A percentile compares a stretch with the other conserved stretches of the same genome.
Evolutionary conservation across 768 basidiomycete species (phyloP).

Genomic region (Podaxis sp.): DNA sequence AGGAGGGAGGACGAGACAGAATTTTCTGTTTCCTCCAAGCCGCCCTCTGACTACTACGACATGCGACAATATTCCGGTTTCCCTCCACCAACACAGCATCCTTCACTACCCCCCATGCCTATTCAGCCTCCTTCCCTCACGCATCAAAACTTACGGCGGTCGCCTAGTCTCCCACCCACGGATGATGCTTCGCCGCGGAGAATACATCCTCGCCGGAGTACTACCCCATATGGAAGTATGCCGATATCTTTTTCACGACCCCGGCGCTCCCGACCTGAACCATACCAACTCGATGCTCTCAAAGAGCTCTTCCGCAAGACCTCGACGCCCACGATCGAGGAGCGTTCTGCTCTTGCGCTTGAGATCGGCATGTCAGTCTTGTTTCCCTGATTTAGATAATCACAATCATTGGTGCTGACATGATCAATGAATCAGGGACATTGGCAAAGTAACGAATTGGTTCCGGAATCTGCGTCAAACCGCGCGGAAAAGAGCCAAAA

Average conservation of each 20-base stretch:
- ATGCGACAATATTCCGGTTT: slow-evolving; percentile 45
- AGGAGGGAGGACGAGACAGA: slow-evolving; percentile 57
- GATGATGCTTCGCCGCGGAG: slow-evolving; percentile 39
- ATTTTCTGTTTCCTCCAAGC: slow-evolving; percentile 27
- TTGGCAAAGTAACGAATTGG: slow-evolving; percentile 87
- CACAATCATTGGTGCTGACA: slow-evolving; percentile 16
- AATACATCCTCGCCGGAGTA: slow-evolving; percentile 37
- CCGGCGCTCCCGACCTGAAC: slow-evolving; percentile 76
- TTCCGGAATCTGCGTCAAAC: slow-evolving; percentile 84
- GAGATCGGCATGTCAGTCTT: slow-evolving; percentile 74
- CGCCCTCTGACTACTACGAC: slow-evolving; percentile 33
- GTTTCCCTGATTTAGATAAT: slow-evolving; percentile 17
- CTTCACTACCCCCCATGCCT: slow-evolving; percentile 30
- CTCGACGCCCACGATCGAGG: slow-evolving; percentile 75
- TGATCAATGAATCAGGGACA: slow-evolving; percentile 50
- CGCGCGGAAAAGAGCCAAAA: slow-evolving; percentile 69
- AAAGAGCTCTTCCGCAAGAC: slow-evolving; percentile 70
- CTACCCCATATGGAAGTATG: slow-evolving; percentile 45
- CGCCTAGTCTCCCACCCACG: slow-evolving; percentile 38
- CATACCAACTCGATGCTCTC: slow-evolving; percentile 73
- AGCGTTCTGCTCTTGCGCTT: slow-evolving; percentile 68
- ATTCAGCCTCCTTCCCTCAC: slow-evolving; percentile 27
- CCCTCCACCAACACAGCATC: slow-evolving; percentile 44
- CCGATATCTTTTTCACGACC: slow-evolving; percentile 48
- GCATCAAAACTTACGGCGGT: slow-evolving; percentile 29